Evolutionary conservation across 495 filamentous ascomycete genomes (phyloP).

Genomic region (Chaetomidium leptoderma): DNA sequence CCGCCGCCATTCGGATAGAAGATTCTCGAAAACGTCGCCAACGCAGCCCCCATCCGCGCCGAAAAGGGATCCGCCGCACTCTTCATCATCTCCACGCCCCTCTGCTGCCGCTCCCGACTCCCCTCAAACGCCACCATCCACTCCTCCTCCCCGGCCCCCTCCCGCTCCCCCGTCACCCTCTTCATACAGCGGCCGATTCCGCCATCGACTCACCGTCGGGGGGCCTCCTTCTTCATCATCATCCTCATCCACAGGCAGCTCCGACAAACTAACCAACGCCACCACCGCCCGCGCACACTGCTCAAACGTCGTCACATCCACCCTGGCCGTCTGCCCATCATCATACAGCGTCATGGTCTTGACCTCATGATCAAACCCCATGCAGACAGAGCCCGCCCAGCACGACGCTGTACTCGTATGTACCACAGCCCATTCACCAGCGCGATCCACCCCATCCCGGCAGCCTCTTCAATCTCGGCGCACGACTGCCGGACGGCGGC

Average conservation of each 20-base stretch:
- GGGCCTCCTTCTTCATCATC: no score
- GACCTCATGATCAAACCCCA: conserved; percentile 33
- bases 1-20: conserved; percentile 44
- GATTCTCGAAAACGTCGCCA: conserved; percentile 48
- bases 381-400: conserved; percentile 10
- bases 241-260: conserved; percentile 43
- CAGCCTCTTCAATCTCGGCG: conserved; percentile 41
- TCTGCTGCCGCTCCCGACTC: conserved; percentile 39
- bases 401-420: conserved; percentile 41
- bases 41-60: conserved; percentile 37
- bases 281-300: conserved; percentile 45
- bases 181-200: conserved; percentile 41
- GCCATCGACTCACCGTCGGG: conserved; percentile 23
- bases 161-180: conserved; percentile 51
- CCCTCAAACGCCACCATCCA: conserved; percentile 53
- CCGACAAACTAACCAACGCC: conserved; percentile 27
- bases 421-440: conserved; percentile 46
- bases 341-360: conserved; percentile 35
- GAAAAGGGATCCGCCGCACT: conserved; percentile 24
- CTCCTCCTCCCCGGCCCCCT: conserved; percentile 54
- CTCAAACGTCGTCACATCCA: conserved; percentile 38
- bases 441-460: conserved; percentile 29
- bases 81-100: conserved; percentile 35
- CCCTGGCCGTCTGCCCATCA: conserved; percentile 30
- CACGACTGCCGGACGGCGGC: not conserved